These are phyloP conservation scores for Backusella macrospora DNA, from an alignment of 192 early-diverging fungal species.

Conservation along the genomic window DNA sequence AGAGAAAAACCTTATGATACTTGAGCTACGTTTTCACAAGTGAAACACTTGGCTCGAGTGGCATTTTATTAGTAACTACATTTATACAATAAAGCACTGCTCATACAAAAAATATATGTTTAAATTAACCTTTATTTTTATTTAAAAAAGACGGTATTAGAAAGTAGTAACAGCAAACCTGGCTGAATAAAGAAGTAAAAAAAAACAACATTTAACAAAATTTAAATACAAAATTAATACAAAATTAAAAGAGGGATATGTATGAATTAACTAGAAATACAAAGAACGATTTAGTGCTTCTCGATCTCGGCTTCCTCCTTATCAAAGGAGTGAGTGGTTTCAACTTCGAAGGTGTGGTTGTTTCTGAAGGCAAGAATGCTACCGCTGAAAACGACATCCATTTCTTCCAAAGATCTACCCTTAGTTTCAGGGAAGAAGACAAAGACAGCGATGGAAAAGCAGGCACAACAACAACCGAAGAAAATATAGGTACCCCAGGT, in stretches of 20 bases:
- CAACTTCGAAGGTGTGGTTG: not conserved
- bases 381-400: constrained; percentile 73
- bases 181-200: not conserved
- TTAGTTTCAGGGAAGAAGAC: constrained; percentile 84
- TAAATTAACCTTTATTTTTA: not conserved
- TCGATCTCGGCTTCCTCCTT: not conserved
- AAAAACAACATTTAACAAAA: not conserved
- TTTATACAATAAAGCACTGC: too few species aligned
- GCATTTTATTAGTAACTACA: too few species aligned
- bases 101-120: too few species aligned
- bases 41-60: too few species aligned
- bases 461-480: constrained; percentile 64
- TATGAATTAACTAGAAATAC: constrained; percentile 6
- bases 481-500: constrained; percentile 69
- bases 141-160: not conserved
- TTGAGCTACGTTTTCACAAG: too few species aligned
- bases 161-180: constrained; percentile 2
- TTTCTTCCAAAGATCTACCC: constrained; percentile 82
- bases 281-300: not conserved
- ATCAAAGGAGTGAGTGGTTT: constrained; percentile 1
- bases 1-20: too few species aligned
- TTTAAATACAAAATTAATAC: constrained; percentile 10
- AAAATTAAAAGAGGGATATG: constrained; percentile 6
- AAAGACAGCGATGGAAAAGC: constrained; percentile 57
- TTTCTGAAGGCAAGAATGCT: not conserved